A percentile compares a stretch with the other conserved stretches of the same genome.
phyloP scores from a whole-genome alignment of 1,284 basidiomycete species.

The Microbotryum lychnidis-dioicae region DNA sequence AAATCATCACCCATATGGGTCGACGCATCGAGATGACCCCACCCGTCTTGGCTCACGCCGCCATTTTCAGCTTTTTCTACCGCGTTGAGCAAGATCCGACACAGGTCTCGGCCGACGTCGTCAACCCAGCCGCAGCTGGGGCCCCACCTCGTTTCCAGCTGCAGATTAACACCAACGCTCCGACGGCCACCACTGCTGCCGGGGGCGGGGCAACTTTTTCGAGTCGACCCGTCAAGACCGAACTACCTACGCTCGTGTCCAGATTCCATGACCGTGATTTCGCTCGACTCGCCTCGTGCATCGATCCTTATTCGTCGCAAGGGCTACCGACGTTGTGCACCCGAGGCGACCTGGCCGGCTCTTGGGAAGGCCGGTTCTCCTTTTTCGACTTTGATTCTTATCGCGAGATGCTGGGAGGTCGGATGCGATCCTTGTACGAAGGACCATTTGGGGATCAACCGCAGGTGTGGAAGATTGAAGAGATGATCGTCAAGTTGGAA shows the following conservation, averaged over 20 bases:
- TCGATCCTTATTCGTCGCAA: constrained; percentile 40
- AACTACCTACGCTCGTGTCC: constrained; percentile 32
- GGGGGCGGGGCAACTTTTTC: constrained; percentile 5
- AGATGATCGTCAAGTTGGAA: constrained; percentile 41
- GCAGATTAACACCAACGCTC: not conserved
- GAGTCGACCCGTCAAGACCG: constrained; percentile 30
- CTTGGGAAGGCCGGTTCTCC: constrained; percentile 50
- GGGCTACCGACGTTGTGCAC: constrained; percentile 43
- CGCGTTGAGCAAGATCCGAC: constrained; percentile 40
- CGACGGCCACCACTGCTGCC: not conserved
- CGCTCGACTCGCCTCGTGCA: constrained; percentile 40
- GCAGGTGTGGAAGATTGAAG: constrained; percentile 49
- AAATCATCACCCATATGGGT: constrained; percentile 42
- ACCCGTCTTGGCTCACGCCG: constrained; percentile 39
- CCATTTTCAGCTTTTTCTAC: constrained; percentile 40
- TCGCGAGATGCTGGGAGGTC: constrained; percentile 45
- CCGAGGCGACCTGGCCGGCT: constrained; percentile 44
- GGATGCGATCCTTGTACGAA: constrained; percentile 43
- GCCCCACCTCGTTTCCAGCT: constrained; percentile 12
- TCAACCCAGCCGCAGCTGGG: not conserved
- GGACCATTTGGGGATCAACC: constrained; percentile 50
- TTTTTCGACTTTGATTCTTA: constrained; percentile 53
- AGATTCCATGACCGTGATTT: constrained; percentile 43
- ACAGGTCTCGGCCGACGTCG: constrained; percentile 18
- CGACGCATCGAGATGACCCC: constrained; percentile 34